Base-by-base conservation (phyloP, 1,284 basidiomycete species). In the Puccinia sorghi region DNA sequence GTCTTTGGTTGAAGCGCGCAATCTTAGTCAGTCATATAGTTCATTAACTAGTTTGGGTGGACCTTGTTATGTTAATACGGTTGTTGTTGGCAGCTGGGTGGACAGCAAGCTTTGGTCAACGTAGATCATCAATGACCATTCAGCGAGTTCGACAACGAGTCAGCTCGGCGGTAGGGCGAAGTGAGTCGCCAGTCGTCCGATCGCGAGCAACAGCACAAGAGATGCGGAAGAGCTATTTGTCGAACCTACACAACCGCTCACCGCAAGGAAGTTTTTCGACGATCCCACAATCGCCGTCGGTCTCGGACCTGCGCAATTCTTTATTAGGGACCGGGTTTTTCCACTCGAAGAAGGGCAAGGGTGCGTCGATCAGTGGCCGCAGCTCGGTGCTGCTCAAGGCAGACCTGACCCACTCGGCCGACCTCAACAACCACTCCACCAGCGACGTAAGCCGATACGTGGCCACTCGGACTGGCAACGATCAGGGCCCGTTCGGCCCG, bases 301-400 rank as follows among this genome's bases (percentile, higher is more conserved):
- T 72, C n/a, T 72, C 71, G 3, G 71, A 59, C 46, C 56, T 72
- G 11, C 20, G 56, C 6, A 72, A 61, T 7, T 72, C 71, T 12
- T 56, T 72, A 17, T 11, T 72, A 8, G 71, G 71, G 6, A 32
- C 56, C 7, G 71, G 71, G 12, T 70, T 70, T 32, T 54, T 52
- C 11, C 64, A 22, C 39, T 3, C 22, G 12, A 15, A 1, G 1
- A 37, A 27, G 6, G 50, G 25, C 25, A 54, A 52, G 3, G 17
- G 50, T 25, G 17, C 25, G 13, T 50, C 50, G 3, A 32, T 50
- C 46, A 54, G 67, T 13, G 48, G 50, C 9, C 48, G 48, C 27
- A 37, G 25, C 50, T 70, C 67, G 32, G 32, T 70, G 0, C 50
- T 70, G 7, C 43, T 67, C 3, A 41, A n/a, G 12, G 25, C 39